Conservation (phyloP, 805 yeast species). For the Cyberlindnera nakhonratchasimensis region DNA sequence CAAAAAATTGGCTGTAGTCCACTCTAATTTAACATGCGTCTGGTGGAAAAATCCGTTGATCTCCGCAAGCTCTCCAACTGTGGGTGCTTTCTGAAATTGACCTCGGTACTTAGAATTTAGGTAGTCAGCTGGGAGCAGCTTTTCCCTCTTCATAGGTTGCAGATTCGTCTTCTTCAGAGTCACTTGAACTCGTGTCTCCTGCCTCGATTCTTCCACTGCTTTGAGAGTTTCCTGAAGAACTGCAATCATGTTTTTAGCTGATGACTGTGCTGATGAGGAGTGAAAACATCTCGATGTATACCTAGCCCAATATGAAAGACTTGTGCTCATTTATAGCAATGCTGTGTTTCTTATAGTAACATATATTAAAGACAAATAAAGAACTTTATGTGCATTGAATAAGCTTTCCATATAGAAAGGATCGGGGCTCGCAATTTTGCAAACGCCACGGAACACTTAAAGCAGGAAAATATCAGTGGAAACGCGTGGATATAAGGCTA, state of each 20-base stretch:
- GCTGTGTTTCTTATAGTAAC: too few species aligned
- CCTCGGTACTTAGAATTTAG: constrained; percentile 21
- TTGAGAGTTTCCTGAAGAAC: background rate
- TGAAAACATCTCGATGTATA: background rate
- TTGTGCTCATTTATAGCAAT: background rate
- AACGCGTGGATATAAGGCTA: too few species aligned
- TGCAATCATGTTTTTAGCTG: background rate
- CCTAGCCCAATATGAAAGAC: background rate
- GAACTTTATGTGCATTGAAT: too few species aligned
- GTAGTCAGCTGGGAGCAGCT: constrained; percentile 11
- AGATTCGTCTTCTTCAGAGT: background rate
- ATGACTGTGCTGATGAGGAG: background rate
- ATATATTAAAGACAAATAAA: too few species aligned
- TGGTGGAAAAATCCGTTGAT: constrained; percentile 43
- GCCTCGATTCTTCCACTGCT: background rate
- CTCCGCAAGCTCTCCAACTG: constrained; percentile 22
- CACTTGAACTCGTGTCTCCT: background rate
- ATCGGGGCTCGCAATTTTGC: too few species aligned
- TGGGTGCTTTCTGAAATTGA: constrained; percentile 18
- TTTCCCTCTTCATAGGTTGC: constrained; percentile 2
- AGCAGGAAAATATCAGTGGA: too few species aligned
- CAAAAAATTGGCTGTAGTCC: constrained; percentile 52
- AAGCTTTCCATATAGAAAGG: too few species aligned
- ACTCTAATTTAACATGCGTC: constrained; percentile 48
- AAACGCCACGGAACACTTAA: too few species aligned